Evolutionary conservation across 2,329 filamentous ascomycete species (phyloP).

Genomic region (Curvularia verruculosa): DNA sequence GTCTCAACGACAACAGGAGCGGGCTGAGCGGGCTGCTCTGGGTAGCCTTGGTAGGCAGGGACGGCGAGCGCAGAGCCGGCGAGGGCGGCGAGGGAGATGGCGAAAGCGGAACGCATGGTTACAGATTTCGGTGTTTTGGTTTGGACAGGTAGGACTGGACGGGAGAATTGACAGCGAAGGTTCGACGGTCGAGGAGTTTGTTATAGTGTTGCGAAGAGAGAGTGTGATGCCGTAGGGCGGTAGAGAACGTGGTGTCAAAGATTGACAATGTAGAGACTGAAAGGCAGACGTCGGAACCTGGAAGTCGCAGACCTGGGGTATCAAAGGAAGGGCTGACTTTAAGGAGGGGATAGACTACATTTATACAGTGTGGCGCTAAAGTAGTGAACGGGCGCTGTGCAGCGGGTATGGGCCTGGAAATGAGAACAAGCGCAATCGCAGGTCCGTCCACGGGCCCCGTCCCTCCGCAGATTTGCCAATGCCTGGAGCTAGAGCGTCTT

Average conservation of each 20-base stretch:
- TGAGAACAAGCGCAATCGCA: constrained; percentile 34
- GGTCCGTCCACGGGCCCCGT: constrained; percentile 25
- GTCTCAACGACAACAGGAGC: constrained; percentile 37
- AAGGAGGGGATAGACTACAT: constrained; percentile 30
- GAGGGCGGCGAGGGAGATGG: constrained; percentile 38
- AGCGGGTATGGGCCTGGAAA: constrained; percentile 27
- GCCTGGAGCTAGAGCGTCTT: constrained; percentile 27
- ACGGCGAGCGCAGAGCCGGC: constrained; percentile 39
- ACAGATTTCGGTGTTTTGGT: constrained; percentile 20
- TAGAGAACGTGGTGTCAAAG: constrained; percentile 42
- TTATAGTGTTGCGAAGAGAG: constrained; percentile 25
- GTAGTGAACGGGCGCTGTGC: constrained; percentile 20
- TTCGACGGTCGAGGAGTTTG: constrained; percentile 25
- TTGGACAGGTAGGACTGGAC: constrained; percentile 16
- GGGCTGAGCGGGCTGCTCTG: constrained; percentile 14
- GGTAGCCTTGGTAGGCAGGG: constrained; percentile 15
- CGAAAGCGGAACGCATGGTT: constrained; percentile 39
- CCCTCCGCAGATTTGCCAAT: constrained; percentile 35
- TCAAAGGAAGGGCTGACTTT: constrained; percentile 15
- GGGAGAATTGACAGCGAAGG: constrained; percentile 21
- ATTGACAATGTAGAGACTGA: constrained; percentile 38
- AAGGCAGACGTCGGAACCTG: constrained; percentile 41
- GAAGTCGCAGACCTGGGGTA: constrained; percentile 44
- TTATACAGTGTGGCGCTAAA: constrained; percentile 32
- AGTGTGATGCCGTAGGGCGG: constrained; percentile 37